These are phyloP conservation scores for Eutrema japonicum DNA, from an alignment of 345 rosid genomes.

Conservation along the genomic window DNA sequence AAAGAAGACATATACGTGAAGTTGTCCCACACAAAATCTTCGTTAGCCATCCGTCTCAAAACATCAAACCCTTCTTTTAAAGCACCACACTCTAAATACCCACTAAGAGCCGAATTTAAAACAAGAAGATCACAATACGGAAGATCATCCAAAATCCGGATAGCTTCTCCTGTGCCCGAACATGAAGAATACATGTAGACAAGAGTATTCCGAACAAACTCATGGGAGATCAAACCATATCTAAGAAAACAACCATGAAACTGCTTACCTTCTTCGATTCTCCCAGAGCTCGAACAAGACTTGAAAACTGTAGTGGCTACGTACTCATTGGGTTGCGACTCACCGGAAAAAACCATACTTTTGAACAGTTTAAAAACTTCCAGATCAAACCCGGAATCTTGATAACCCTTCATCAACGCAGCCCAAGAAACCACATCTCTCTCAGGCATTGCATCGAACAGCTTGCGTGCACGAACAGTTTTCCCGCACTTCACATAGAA, in stretches of 20 bases:
- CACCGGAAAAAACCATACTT: constrained; percentile 50
- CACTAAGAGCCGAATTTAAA: constrained; percentile 64
- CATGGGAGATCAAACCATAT: constrained; percentile 62
- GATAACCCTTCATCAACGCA: constrained; percentile 75
- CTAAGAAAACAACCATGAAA: constrained; percentile 69
- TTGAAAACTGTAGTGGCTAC: constrained; percentile 59
- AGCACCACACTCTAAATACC: constrained; percentile 58
- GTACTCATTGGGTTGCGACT: constrained; percentile 62
- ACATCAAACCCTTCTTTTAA: constrained; percentile 56
- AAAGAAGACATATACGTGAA: constrained; percentile 59
- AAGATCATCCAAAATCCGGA: constrained; percentile 48
- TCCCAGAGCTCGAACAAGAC: constrained; percentile 56
- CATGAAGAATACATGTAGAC: constrained; percentile 59
- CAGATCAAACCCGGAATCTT: constrained; percentile 50
- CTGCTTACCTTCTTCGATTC: constrained; percentile 63
- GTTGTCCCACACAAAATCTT: constrained; percentile 55
- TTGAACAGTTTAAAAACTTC: constrained; percentile 64
- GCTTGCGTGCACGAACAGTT: constrained; percentile 49
- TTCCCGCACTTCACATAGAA: constrained; percentile 61
- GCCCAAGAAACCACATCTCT: constrained; percentile 76
- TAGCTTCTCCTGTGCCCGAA: constrained; percentile 50
- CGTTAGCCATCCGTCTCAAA: constrained; percentile 51
- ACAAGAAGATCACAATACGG: constrained; percentile 54
- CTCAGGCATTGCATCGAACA: constrained; percentile 65
- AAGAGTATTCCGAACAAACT: constrained; percentile 64